phyloP scores from a whole-genome alignment of 2,329 filamentous ascomycete species.

The Passalora sequoiae region DNA sequence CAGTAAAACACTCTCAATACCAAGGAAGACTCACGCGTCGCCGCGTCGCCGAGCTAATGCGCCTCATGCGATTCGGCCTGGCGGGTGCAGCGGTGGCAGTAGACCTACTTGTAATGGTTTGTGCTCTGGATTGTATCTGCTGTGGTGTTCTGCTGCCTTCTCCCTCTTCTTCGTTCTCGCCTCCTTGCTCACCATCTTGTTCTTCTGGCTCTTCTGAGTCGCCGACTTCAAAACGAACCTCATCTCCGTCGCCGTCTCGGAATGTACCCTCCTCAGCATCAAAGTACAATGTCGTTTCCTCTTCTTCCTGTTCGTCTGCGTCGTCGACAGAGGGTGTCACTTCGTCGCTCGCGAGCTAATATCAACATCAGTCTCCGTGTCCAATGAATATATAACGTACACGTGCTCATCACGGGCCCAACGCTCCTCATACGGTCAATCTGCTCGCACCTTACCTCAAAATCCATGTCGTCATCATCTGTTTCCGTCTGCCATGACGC shows the following conservation, averaged over 20 bases:
- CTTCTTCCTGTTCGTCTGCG: slow-evolving; percentile 40
- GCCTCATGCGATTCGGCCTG: slow-evolving; percentile 8
- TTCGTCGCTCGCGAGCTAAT: slow-evolving; percentile 35
- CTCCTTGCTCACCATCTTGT: slow-evolving; percentile 20
- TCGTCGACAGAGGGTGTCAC: slow-evolving; percentile 30
- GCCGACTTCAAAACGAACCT: slow-evolving; percentile 25
- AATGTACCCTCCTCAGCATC: slow-evolving; percentile 37
- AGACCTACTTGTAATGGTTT: slow-evolving; percentile 31
- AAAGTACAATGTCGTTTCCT: slow-evolving; percentile 36
- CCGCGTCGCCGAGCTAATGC: slow-evolving; percentile 16
- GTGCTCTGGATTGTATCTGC: slow-evolving; percentile 12
- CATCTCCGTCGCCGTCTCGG: slow-evolving; percentile 25
- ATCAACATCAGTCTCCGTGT: slow-evolving; percentile 6
- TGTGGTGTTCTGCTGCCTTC: slow-evolving; percentile 28
- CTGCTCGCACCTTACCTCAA: slow-evolving; percentile 33
- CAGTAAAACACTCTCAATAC: slow-evolving; percentile 10
- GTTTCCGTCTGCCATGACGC: slow-evolving; percentile 23
- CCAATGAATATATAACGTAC: neutral
- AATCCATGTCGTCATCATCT: slow-evolving; percentile 51
- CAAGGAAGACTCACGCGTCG: slow-evolving; percentile 12
- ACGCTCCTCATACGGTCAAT: neutral
- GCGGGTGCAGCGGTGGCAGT: slow-evolving; percentile 3
- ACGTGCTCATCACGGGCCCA: neutral
- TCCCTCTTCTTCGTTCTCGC: slow-evolving; percentile 30
- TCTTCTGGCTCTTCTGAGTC: slow-evolving; percentile 31